Base-by-base conservation (phyloP, 2,329 filamentous ascomycete species). In the Grosmannia serpens region DNA sequence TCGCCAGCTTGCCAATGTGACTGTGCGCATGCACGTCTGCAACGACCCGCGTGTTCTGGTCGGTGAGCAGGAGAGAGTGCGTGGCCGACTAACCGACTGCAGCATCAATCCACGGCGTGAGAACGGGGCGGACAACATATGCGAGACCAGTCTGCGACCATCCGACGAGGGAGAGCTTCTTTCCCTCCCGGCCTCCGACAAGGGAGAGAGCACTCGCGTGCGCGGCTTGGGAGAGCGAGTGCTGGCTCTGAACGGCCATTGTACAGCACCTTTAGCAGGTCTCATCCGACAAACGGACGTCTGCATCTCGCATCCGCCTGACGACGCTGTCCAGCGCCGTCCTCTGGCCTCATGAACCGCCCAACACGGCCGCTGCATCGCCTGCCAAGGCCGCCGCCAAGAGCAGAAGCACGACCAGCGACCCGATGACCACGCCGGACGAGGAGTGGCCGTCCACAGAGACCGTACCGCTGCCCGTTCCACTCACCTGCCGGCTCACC, bases 401-500 rank as follows among this genome's bases (percentile, higher is more conserved):
- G n/a, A 62, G 31, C 4, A 38, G 31, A 8, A 62, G 41, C 9
- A 62, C 58, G 7, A 61, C 46, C 24, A 63, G n/a, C 10, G 62
- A 49, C 2, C 22, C 60, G 15, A 49, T 27, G 24, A 63, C 49
- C 9, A 58, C 44, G 10, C 54, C 59, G 4, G 56, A 38, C 1
- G 62, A 57, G 4, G 60, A 41, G 4, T 17, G 35, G 2, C n/a
- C 15, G n/a, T 41, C 20, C 3, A 10, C 10, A 2, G 24, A n/a
- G 11, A 33, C 3, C 26, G 8, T 27, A 11, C 38, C 35, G 47
- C 24, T 15, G 38, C 22, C 27, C 22, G 27, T 31, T 11, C 64
- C 67, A 53, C 69, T 68, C 57, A 70, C 63, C 64, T 69, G 67
- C 63, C 65, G 67, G 57, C 66, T 69, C 9, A 81, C 76, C 68